Conservation (phyloP, 331 rosid species). For the Telfairia occidentalis region DNA sequence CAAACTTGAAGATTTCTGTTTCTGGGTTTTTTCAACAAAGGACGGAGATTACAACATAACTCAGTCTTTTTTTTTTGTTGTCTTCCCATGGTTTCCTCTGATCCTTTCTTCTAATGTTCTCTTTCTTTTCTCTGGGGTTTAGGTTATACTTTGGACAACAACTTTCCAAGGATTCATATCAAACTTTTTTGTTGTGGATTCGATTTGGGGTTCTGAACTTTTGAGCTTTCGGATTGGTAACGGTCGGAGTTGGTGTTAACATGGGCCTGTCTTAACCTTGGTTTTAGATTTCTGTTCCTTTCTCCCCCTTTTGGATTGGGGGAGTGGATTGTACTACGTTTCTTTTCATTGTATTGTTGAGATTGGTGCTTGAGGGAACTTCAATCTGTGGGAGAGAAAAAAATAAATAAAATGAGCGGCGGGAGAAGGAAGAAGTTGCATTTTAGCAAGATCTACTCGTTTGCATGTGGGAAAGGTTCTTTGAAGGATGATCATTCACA, state of each 20-base stretch:
- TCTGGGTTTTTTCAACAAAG: slow-evolving; percentile 12
- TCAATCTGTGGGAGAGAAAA: neutral
- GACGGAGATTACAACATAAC: slow-evolving; percentile 15
- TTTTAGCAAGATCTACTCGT: slow-evolving; percentile 84
- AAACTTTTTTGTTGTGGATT: neutral
- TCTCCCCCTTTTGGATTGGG: neutral
- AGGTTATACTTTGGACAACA: neutral
- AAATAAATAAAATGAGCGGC: slow-evolving; percentile 38
- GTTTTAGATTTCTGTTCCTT: neutral
- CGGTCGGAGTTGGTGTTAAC: slow-evolving; percentile 1
- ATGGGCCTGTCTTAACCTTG: neutral
- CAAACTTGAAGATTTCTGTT: slow-evolving; percentile 3
- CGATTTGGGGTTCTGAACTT: neutral
- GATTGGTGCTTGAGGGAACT: neutral
- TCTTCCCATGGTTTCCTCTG: neutral
- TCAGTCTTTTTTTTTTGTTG: neutral
- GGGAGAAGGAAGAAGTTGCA: slow-evolving; percentile 42
- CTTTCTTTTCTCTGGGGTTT: neutral
- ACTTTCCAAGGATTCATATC: neutral
- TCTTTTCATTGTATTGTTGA: slow-evolving; percentile 3
- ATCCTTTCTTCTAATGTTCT: neutral
- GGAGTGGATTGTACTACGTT: neutral
- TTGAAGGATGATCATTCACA: slow-evolving; percentile 57
- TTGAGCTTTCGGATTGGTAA: neutral
- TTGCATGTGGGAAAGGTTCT: slow-evolving; percentile 52